These are phyloP conservation scores for Cucumis variabilis DNA, from an alignment of 331 rosid genomes.

Conservation along the genomic window DNA sequence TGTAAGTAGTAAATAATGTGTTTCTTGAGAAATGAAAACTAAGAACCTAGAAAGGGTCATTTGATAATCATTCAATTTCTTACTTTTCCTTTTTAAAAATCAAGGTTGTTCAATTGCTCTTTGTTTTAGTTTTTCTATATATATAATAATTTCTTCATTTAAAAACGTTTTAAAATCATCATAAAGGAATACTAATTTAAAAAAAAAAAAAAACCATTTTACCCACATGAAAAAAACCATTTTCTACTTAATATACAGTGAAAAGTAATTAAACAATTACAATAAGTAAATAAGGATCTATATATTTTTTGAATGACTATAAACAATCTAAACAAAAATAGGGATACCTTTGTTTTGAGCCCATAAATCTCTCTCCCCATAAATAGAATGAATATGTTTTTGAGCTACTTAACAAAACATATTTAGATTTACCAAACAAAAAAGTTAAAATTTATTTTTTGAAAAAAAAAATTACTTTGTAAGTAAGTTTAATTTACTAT, in stretches of 20 bases:
- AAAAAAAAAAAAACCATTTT: too few species aligned
- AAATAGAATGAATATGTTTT: not conserved
- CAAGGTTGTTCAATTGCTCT: not conserved
- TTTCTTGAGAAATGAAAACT: not conserved
- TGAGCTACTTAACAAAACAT: not conserved
- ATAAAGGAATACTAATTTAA: not conserved
- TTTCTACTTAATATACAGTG: not conserved
- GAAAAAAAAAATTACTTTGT: not conserved
- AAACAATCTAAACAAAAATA: not conserved
- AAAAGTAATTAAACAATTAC: not conserved
- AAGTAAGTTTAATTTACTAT: not conserved
- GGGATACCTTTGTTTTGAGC: conserved; percentile 24
- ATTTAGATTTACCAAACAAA: not conserved
- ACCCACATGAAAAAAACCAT: too few species aligned
- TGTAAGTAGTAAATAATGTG: not conserved
- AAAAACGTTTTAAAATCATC: not conserved
- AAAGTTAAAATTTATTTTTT: not conserved
- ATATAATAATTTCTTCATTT: too few species aligned
- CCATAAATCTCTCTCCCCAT: conserved; percentile 26
- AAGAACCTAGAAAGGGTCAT: not conserved
- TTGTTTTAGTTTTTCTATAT: not conserved
- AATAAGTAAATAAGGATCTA: not conserved
- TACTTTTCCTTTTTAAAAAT: not conserved
- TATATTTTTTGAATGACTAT: not conserved
- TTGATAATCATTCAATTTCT: not conserved